Evolutionary conservation across 768 basidiomycete genomes (phyloP).

Genomic region (Podaxis sp.): DNA sequence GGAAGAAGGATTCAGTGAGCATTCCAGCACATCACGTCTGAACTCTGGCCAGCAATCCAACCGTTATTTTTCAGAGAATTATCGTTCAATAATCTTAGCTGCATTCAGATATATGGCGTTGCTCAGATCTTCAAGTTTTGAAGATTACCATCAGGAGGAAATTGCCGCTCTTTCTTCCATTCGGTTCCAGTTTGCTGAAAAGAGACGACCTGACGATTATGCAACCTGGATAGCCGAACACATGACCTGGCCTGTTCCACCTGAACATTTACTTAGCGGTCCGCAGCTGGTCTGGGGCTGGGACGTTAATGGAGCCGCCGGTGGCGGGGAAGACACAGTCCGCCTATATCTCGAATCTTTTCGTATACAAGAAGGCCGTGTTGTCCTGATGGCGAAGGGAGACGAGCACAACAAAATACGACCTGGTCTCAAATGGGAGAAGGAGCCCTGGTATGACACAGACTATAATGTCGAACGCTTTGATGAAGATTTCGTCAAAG

Average conservation of each 20-base stretch:
- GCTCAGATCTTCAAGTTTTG: constrained; percentile 55
- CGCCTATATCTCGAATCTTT: constrained; percentile 58
- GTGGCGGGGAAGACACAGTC: constrained; percentile 45
- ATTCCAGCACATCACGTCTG: not conserved
- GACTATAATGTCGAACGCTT: constrained; percentile 74
- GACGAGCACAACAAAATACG: constrained; percentile 52
- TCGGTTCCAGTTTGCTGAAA: constrained; percentile 85
- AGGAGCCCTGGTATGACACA: constrained; percentile 93
- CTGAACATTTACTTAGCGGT: constrained; percentile 67
- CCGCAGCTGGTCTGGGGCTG: constrained; percentile 73
- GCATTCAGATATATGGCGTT: constrained; percentile 78
- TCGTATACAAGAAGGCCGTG: constrained; percentile 53
- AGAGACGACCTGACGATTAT: constrained; percentile 74
- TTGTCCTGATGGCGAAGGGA: constrained; percentile 76
- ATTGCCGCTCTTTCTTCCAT: constrained; percentile 64
- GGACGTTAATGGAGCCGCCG: constrained; percentile 43
- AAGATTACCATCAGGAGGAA: constrained; percentile 73
- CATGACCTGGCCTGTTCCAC: constrained; percentile 80
- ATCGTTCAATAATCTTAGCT: constrained; percentile 64
- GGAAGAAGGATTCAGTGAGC: constrained; percentile 79
- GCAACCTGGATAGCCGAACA: constrained; percentile 70
- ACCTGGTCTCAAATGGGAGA: constrained; percentile 49
- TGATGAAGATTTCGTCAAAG: constrained; percentile 54
- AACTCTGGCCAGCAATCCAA: not conserved
- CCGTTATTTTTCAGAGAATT: constrained; percentile 49